A percentile compares a stretch with the other conserved stretches of the same genome.
phyloP scores from a whole-genome alignment of 768 basidiomycete genomes.

The Pisolithus marmoratus region DNA sequence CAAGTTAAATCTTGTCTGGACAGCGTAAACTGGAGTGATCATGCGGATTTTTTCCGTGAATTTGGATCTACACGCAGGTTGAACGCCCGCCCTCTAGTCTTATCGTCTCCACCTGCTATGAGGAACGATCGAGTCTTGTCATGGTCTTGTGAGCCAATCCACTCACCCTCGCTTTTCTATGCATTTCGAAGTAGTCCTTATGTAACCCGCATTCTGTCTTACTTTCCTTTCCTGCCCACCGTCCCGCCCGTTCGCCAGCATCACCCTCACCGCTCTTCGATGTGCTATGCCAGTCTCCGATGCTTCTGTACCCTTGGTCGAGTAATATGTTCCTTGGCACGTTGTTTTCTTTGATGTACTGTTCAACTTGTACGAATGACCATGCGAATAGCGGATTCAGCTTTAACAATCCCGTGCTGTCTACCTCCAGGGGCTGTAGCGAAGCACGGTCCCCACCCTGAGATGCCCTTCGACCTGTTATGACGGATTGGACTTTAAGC shows the following conservation, averaged over 20 bases:
- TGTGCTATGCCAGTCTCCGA: slow-evolving; percentile 99
- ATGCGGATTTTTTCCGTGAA: background rate
- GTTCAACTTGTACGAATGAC: slow-evolving; percentile 79
- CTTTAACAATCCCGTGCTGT: slow-evolving; percentile 85
- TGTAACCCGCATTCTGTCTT: slow-evolving; percentile 98
- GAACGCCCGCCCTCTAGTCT: background rate
- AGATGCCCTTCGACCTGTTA: slow-evolving; percentile 91
- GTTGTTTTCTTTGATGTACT: slow-evolving; percentile 72
- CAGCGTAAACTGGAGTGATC: background rate
- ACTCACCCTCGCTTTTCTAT: slow-evolving; percentile 41
- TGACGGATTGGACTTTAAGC: slow-evolving; percentile 75
- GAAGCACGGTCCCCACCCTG: slow-evolving; percentile 88
- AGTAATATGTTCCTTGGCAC: slow-evolving; percentile 89
- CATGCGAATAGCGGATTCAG: slow-evolving; percentile 91
- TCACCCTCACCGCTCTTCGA: slow-evolving; percentile 61
- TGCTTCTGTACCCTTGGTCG: slow-evolving; percentile 86
- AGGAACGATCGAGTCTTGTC: background rate
- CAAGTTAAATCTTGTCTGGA: background rate
- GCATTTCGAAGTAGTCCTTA: slow-evolving; percentile 82
- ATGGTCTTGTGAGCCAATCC: background rate
- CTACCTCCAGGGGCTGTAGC: slow-evolving; percentile 84
- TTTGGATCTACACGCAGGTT: background rate
- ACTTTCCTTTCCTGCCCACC: slow-evolving; percentile 79
- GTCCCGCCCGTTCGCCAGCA: slow-evolving; percentile 73
- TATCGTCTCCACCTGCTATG: slow-evolving; percentile 1